Evolutionary conservation across 148 eudicot species (phyloP), one percentile per base, ranked within the genome.

Genomic region (Silene conica): DNA sequence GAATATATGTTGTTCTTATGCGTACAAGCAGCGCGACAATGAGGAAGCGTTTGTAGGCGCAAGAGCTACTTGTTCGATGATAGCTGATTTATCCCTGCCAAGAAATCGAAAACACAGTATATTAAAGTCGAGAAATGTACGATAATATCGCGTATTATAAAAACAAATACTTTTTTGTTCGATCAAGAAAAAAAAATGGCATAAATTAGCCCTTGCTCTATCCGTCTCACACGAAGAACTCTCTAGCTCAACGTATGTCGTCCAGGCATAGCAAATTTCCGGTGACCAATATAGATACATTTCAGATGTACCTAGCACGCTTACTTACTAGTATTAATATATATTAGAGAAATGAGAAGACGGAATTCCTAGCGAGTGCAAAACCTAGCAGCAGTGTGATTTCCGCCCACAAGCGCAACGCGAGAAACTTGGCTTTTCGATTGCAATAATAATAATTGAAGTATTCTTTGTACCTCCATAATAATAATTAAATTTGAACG

Each of bases 371-470:
- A 87, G 79, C 88, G 90, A 62, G 86, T 81, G 76, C 90, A 85
- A 72, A 87, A 87, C 78, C 90, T 81, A 71, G 90, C 68, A n/a
- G 86, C 88, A 14, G 88, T 87, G 73, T 87, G 90, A 75, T 87
- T 87, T 38, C 90, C 90, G 81, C 90, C 90, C 80, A 87, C 88
- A 31, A 87, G 85, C 73, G 83, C 82, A 12, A 78, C 74, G 69
- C 75, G 80, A 31, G 75, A 75, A 70, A 50, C 23, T 72, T 61
- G 54, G 78, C 73, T 65, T 46, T 74, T 79, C 45, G 75, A 80
- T 78, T 75, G 75, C 43, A 83, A 71, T 5, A 81, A 80, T 63
- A 87, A 70, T 81, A 87, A 79, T 34, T 81, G 77, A 0, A 71
- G 43, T 25, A 83, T 81, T 79, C 90, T 79, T 78, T 78, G 80